Percentiles rank a stretch among this genome's conserved stretches.
Evolutionary conservation across 2,329 filamentous ascomycete species (phyloP).

Genomic region (Zalaria sp.): DNA sequence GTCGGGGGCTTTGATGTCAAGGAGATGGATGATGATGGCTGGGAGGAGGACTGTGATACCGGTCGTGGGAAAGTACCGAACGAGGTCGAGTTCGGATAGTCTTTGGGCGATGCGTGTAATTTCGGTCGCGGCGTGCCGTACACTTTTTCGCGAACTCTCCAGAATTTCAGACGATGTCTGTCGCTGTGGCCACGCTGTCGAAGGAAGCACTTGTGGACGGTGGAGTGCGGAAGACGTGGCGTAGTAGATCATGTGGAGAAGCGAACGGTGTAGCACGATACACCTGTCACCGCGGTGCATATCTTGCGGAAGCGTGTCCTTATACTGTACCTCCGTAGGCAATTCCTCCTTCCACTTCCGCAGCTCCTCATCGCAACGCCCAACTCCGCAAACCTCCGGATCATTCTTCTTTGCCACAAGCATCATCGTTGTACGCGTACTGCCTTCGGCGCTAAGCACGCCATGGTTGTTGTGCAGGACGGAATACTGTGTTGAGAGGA

Average conservation of each 20-base stretch:
- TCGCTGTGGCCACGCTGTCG: constrained; percentile 30
- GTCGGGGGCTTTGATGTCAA: constrained; percentile 78
- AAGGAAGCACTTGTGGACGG: constrained; percentile 77
- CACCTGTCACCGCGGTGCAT: constrained; percentile 44
- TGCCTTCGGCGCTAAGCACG: constrained; percentile 54
- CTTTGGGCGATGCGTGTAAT: constrained; percentile 76
- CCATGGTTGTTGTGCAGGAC: constrained; percentile 75
- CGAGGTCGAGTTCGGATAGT: constrained; percentile 57
- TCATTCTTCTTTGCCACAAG: constrained; percentile 77
- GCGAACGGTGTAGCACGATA: constrained; percentile 58
- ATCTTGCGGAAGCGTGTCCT: constrained; percentile 39
- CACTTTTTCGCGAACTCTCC: constrained; percentile 68
- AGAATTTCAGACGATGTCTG: constrained; percentile 53
- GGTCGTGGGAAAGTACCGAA: constrained; percentile 71
- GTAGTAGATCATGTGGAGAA: constrained; percentile 87
- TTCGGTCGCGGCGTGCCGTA: constrained; percentile 68
- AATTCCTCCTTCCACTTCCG: constrained; percentile 63
- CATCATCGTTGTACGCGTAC: constrained; percentile 64
- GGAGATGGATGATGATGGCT: constrained; percentile 83
- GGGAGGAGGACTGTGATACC: constrained; percentile 84
- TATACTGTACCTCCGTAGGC: constrained; percentile 57
- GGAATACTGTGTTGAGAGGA: constrained; percentile 83
- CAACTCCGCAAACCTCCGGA: constrained; percentile 68
- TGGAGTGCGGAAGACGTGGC: constrained; percentile 85
- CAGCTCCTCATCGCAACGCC: constrained; percentile 64